A percentile compares a stretch with the other conserved stretches of the same genome.
Evolutionary conservation across 2,329 filamentous ascomycete genomes (phyloP).

Genomic region (Penicillium sp.): DNA sequence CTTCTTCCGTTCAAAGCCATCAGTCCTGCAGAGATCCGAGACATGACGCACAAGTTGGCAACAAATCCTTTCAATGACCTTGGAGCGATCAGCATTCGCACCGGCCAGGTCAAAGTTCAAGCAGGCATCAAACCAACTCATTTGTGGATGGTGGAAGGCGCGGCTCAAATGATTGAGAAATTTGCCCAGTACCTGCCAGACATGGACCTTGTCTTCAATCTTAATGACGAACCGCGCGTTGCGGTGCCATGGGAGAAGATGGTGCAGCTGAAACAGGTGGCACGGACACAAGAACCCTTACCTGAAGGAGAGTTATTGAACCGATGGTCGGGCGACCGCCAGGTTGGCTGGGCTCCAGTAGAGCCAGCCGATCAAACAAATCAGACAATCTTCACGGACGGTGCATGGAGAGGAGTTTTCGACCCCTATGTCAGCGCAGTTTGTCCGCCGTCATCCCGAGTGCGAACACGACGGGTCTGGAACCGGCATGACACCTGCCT

Average conservation of each 20-base stretch:
- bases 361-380: conserved; percentile 36
- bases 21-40: conserved; percentile 53
- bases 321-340: conserved; percentile 43
- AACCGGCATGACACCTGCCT: conserved; percentile 66
- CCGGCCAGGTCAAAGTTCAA: conserved; percentile 54
- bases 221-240: conserved; percentile 63
- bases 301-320: conserved; percentile 26
- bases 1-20: conserved; percentile 59
- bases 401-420: conserved; percentile 45
- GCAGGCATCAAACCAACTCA: conserved; percentile 57
- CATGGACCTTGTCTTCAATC: conserved; percentile 65
- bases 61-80: conserved; percentile 58
- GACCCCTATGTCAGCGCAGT: conserved; percentile 50
- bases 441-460: conserved; percentile 65
- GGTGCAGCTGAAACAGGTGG: conserved; percentile 38
- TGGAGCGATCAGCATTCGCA: conserved; percentile 58
- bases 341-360: conserved; percentile 41
- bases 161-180: conserved; percentile 55
- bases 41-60: conserved; percentile 55
- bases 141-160: conserved; percentile 60
- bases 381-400: conserved; percentile 43
- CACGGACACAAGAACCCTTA: conserved; percentile 21
- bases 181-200: conserved; percentile 60
- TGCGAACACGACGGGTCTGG: conserved; percentile 63
- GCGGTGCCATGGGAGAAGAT: conserved; percentile 54